phyloP scores from a whole-genome alignment of 441 rosid species.

The Daphne laureola region DNA sequence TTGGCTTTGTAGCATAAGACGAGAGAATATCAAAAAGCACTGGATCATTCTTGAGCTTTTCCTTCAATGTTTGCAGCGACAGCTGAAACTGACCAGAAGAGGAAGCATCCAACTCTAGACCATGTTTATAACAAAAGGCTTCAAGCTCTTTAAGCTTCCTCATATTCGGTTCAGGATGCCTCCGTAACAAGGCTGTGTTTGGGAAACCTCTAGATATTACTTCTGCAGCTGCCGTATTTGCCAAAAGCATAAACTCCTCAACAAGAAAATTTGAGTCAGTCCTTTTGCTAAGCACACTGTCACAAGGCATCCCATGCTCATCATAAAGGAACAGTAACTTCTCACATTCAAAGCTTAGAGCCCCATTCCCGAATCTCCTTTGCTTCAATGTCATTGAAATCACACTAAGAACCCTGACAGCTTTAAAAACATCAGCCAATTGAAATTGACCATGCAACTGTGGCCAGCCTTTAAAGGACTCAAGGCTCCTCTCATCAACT shows the following conservation, averaged over 20 bases:
- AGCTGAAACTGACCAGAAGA: conserved; percentile 54
- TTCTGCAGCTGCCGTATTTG: conserved; percentile 89
- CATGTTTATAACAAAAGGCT: conserved; percentile 68
- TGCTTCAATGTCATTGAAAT: conserved; percentile 54
- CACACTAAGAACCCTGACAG: conserved; percentile 47
- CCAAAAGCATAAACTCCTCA: conserved; percentile 96
- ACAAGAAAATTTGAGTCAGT: conserved; percentile 64
- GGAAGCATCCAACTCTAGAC: conserved; percentile 64
- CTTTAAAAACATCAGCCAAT: conserved; percentile 56
- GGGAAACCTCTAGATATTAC: conserved; percentile 82
- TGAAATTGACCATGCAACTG: conserved; percentile 55
- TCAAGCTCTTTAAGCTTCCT: conserved; percentile 87
- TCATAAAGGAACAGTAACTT: conserved; percentile 50
- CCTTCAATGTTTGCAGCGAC: conserved; percentile 55
- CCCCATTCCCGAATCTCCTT: conserved; percentile 67
- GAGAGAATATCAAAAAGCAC: conserved; percentile 55
- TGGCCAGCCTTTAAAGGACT: conserved; percentile 30
- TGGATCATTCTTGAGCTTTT: conserved; percentile 65
- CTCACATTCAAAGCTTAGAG: conserved; percentile 54
- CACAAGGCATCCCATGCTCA: conserved; percentile 69
- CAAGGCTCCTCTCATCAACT: conserved; percentile 19
- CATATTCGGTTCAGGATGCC: conserved; percentile 84
- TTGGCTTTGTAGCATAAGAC: conserved; percentile 65
- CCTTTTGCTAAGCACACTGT: conserved; percentile 34
- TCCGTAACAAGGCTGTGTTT: conserved; percentile 61